Evolutionary conservation across 2,329 filamentous ascomycete genomes (phyloP).

Genomic region (Ophiosphaerella narmari): DNA sequence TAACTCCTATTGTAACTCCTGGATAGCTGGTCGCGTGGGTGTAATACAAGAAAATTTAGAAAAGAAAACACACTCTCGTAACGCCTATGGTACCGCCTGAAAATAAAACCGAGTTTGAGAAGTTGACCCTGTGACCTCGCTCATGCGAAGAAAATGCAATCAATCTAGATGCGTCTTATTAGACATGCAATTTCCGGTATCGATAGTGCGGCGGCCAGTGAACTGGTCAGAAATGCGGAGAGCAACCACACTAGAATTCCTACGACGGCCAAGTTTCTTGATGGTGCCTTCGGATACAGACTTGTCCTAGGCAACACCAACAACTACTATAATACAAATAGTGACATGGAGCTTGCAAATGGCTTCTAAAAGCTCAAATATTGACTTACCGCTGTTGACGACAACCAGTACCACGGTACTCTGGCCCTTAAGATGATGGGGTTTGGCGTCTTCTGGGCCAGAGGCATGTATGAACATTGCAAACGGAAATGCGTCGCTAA

Average conservation of each 20-base stretch:
- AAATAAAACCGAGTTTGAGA: no score
- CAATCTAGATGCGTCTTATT: conserved; percentile 57
- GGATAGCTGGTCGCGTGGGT: no score
- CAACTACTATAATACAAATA: conserved; percentile 59
- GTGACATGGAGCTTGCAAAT: conserved; percentile 49
- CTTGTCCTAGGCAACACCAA: conserved; percentile 58
- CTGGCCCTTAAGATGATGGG: conserved; percentile 47
- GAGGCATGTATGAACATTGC: conserved; percentile 59
- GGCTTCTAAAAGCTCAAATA: conserved; percentile 55
- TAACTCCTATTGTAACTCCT: no score
- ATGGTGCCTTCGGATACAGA: conserved; percentile 17
- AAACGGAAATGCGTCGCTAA: conserved; percentile 58
- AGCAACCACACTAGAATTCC: conserved; percentile 49
- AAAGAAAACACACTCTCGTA: no score
- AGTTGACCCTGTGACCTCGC: no score
- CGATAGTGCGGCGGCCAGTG: conserved; percentile 56
- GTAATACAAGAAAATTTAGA: no score
- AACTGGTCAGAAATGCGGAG: conserved; percentile 63
- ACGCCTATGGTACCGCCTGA: no score
- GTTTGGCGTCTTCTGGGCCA: conserved; percentile 49
- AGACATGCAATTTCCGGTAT: conserved; percentile 65
- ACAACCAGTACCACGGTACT: conserved; percentile 60
- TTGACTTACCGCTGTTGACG: conserved; percentile 60
- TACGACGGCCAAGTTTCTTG: not conserved
- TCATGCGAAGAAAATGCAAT: no score